Base-by-base conservation (phyloP, 176 grass and related monocot species). In the Elymus sibiricus region DNA sequence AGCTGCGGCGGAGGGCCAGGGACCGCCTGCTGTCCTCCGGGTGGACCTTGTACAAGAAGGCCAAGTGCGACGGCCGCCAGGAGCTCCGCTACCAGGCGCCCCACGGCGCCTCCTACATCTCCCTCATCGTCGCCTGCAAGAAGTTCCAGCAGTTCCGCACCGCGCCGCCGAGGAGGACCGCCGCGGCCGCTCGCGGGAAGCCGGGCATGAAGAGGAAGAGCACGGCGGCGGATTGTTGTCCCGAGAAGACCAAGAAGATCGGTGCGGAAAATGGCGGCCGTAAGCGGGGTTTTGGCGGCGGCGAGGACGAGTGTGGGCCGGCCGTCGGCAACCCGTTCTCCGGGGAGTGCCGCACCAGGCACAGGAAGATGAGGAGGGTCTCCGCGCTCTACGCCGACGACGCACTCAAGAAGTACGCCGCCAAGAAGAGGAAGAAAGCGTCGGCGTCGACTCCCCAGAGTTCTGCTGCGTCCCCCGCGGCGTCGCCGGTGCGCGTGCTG, bases 71-170 rank as follows among this genome's bases (percentile, higher is more conserved):
- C 35, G 87, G 61, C 34, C 85, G 74, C 27, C 16, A 49, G 34
- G 83, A 88, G 76, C 39, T 89, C 28, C 56, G 82, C n/a, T 93
- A 83, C 86, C 17, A 4, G 28, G 80, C 89, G 29, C 91, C 94
- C 31, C 56, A 58, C 27, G 89, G 89, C 83, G 79, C 80, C 24
- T 87, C 39, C 51, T 95, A 85, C 67, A n/a, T 19, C 79, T 93
- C 91, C 73, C 93, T 95, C 43, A 47, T 82, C 73, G 79, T 75
- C 64, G 93, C 93, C 34, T 95, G 93, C 76, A 53, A 79, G 38
- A 84, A 76, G 26, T 88, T 60, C 79, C 58, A 46, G 35, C 28
- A 12, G 62, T 49, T 37, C 37, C 55, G 34, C n/a, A 19, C 27
- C 43, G 15, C 71, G 8, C 25, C 44, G 22, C 21, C 35, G 10